Evolutionary conservation across 2,329 filamentous ascomycete genomes (phyloP).

Genomic region (Hymenoscyphus fraxineus): DNA sequence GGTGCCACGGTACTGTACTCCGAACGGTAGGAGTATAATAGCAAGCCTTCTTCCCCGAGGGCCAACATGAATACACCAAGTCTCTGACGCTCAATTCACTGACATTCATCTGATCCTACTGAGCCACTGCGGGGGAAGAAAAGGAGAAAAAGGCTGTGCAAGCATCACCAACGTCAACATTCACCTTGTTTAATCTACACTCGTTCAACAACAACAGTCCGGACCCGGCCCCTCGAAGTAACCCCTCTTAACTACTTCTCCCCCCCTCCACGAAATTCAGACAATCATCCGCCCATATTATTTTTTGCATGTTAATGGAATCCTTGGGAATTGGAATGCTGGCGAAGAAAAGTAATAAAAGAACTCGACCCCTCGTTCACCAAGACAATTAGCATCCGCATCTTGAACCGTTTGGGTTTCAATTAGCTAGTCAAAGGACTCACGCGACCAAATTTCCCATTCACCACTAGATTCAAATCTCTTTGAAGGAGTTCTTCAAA

Average conservation of each 20-base stretch:
- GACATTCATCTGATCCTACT: neutral
- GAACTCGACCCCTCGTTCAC: neutral
- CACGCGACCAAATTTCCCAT: neutral
- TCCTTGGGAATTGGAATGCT: neutral
- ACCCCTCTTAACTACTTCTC: neutral
- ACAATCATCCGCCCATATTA: constrained; percentile 5
- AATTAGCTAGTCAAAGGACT: neutral
- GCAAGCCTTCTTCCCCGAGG: neutral
- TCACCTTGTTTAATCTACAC: constrained; percentile 9
- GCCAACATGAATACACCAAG: too few relatives aligned
- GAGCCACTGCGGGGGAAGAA: neutral
- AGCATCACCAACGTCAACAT: neutral
- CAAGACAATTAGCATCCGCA: neutral
- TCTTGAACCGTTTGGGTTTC: neutral
- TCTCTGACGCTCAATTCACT: neutral
- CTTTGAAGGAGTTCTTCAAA: constrained; percentile 10
- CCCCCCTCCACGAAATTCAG: neutral
- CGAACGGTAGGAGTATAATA: neutral
- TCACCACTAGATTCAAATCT: constrained; percentile 4
- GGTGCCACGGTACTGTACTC: too few relatives aligned
- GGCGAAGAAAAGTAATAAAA: neutral
- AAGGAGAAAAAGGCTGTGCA: neutral
- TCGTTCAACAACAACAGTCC: constrained; percentile 11
- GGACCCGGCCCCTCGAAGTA: neutral
- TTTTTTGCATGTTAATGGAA: constrained; percentile 7